Base-by-base conservation (phyloP, 192 early-diverging fungal species). In the Haplosporangium gracile region DNA sequence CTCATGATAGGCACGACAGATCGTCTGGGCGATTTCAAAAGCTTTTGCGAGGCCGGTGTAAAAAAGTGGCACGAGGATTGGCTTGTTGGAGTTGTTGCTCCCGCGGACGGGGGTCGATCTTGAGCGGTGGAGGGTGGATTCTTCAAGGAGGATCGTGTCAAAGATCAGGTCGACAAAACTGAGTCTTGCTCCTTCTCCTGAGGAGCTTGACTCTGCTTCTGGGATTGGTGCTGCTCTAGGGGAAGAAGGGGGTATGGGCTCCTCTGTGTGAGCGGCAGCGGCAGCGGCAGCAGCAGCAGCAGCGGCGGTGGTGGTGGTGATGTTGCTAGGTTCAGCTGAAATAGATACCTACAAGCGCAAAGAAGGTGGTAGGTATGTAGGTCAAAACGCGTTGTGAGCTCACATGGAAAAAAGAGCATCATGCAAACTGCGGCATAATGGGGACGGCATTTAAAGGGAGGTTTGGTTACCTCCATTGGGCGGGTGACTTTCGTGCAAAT, bases 91-190 rank as follows among this genome's bases (percentile, higher is more conserved):
- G 55, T n/a, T 72, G 39, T 29, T 73, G 74, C 4, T 38, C 22
- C 26, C 34, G 55, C 13, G 47, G 38, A 7, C 42, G 20, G 53
- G 73, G 18, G 73, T 32, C 32, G 26, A 38, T 51, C n/a, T 15
- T 34, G 29, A 24, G 24, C 47, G 53, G 13, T 68, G 60, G 20
- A 55, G 47, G 0, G 60, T 68, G 16, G 79, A 73, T 39, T 81
- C 60, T 53, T 81, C 72, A 6, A 75, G 29, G 40, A 81, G 72
- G 65, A 81, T 38, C 0, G 40, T 47, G 29, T 81, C 79, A 63
- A 75, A 69, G 2, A 81, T 24, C 2, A 71, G 38, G 8, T 79
- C 69, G 38, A 39, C 38, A 26, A 79, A 72, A 38, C 70, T 65
- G 29, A 11, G 60, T 32, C 60, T 29, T 65, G 60, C 11, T 65